Evolutionary conservation across 257 asterid species (phyloP), one percentile per base, ranked within the genome.

Genomic region (Solanum piurae): DNA sequence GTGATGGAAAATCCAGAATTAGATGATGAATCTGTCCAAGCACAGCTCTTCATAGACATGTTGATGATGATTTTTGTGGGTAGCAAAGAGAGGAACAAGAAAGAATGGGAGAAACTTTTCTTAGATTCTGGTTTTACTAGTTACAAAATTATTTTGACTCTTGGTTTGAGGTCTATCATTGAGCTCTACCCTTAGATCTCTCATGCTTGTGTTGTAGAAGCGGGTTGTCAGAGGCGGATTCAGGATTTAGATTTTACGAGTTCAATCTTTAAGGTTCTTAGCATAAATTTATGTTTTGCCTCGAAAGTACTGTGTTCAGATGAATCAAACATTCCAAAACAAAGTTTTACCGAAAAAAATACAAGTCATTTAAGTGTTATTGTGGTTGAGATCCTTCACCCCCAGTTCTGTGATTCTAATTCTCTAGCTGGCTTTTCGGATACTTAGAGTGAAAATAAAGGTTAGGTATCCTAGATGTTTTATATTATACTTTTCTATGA

Each of bases 61-160:
- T 25, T 82, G 38, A 69, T 87, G 83, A 83, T 87, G 89, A 60
- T 40, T 44, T 29, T 42, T 14, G 37, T 40, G 16, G 83, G 74
- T 25, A 83, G 89, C 20, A 87, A 83, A 82, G 89, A 87, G 21
- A 87, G 89, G 46, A 87, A 31, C 66, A 13, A 25, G 21, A 27
- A 79, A 76, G 89, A 87, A 27, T 87, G 84, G 87, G 83, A 87
- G 12, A 82, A 52, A 9, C 73, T 87, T 42, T 66, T 87, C 83
- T 33, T 25, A 3, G 62, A 55, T 27, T 83, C 84, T 37, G 79
- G 88, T n/a, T 72, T 55, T 40, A 52, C 27, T 36, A 37, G 86
- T 75, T 88, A 83, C 68, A 72, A 71, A 83, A 68, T 68, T 68
- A 16, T 1, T 25, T 68, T 12, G 14, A 69, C 44, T n/a, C 25